Percentiles rank a stretch among this genome's conserved stretches.
phyloP scores from a whole-genome alignment of 192 early-diverging fungal genomes.

The Rhizophagus sp. region DNA sequence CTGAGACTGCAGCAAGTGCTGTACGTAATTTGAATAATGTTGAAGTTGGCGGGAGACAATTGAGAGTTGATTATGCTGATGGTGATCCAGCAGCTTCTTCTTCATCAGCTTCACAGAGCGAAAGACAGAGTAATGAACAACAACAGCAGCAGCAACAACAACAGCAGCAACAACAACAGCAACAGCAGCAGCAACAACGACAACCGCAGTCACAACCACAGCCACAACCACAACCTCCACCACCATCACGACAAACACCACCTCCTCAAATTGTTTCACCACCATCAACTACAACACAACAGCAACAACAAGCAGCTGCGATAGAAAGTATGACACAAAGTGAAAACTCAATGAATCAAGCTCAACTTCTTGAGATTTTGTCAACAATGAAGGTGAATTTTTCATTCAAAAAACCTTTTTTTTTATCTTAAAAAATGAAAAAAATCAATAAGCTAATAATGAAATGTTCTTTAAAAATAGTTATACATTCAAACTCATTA shows the following conservation, averaged over 20 bases:
- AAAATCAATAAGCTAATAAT: neutral
- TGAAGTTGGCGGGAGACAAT: constrained; percentile 82
- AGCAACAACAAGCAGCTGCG: neutral
- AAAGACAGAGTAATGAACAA: neutral
- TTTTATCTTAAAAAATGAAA: no score
- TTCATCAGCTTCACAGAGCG: neutral
- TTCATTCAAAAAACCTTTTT: neutral
- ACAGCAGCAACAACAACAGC: neutral
- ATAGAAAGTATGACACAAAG: constrained; percentile 39
- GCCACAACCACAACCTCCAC: neutral
- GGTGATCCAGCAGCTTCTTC: constrained; percentile 55
- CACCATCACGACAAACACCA: neutral
- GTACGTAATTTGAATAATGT: constrained; percentile 91
- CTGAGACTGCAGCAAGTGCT: constrained; percentile 91
- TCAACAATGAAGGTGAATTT: constrained; percentile 63
- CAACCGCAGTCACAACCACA: neutral
- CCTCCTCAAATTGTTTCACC: constrained; percentile 29
- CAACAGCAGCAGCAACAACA: neutral
- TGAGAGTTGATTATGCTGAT: constrained; percentile 94
- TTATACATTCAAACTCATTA: constrained; percentile 48
- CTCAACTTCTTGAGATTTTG: constrained; percentile 65
- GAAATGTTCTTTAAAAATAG: constrained; percentile 27
- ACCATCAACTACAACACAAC: neutral
- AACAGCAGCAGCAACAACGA: no score
- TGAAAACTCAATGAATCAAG: constrained; percentile 51